phyloP scores from a whole-genome alignment of 192 early-diverging fungal genomes.

The Podila minutissima region DNA sequence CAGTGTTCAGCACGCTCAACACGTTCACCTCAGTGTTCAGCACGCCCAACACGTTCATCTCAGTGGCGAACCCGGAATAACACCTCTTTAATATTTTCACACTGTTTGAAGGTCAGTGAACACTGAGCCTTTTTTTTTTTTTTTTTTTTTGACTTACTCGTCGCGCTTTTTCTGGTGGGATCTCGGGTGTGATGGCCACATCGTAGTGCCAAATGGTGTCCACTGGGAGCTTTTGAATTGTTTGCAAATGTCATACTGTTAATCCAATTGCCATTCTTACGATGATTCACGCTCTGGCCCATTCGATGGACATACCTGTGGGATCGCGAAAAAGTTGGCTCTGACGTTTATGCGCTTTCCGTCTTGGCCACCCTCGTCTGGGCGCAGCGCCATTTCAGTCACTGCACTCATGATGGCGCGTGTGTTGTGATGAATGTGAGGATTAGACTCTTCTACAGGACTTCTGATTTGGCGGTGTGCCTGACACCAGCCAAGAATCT shows the following conservation, averaged over 20 bases:
- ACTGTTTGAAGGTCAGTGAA: no score
- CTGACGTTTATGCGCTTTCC: slow-evolving; percentile 56
- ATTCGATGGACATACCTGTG: slow-evolving; percentile 11
- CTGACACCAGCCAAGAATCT: no score
- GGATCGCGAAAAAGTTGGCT: slow-evolving; percentile 84
- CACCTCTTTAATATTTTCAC: no score
- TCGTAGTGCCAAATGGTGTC: slow-evolving; percentile 48
- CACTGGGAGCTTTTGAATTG: slow-evolving; percentile 13
- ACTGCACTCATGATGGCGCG: background rate
- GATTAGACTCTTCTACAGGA: background rate
- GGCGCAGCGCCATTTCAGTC: slow-evolving; percentile 53
- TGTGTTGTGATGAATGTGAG: background rate
- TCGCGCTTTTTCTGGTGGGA: slow-evolving; percentile 32
- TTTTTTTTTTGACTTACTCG: slow-evolving; percentile 8
- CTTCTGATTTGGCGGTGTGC: no score
- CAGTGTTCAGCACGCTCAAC: no score
- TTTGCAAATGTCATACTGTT: background rate
- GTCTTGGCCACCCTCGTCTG: slow-evolving; percentile 48
- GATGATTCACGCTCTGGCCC: no score
- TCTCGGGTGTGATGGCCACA: slow-evolving; percentile 31
- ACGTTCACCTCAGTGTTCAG: no score
- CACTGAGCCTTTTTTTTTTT: background rate
- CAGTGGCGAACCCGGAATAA: no score
- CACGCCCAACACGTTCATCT: no score
- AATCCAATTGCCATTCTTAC: no score